Conservation (phyloP, 2,329 filamentous ascomycete species). For the Talaromyces sp. region DNA sequence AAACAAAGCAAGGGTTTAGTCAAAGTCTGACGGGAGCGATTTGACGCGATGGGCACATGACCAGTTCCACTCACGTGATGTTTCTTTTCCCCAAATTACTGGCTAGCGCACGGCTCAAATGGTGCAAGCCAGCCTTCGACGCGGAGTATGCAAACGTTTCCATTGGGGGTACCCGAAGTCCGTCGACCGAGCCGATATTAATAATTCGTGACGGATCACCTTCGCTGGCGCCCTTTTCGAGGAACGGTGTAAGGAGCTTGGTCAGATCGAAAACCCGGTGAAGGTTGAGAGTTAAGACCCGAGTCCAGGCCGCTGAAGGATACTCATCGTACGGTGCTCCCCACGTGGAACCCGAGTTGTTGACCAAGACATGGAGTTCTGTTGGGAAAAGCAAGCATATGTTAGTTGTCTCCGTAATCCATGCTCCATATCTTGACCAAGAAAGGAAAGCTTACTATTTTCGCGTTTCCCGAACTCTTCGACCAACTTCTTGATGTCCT, state of each 20-base stretch:
- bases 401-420: neutral
- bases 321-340: slow-evolving; percentile 58
- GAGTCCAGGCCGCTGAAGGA: slow-evolving; percentile 56
- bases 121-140: slow-evolving; percentile 53
- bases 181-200: slow-evolving; percentile 55
- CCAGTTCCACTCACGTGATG: slow-evolving; percentile 42
- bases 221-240: slow-evolving; percentile 46
- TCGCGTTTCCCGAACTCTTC: slow-evolving; percentile 48
- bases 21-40: neutral
- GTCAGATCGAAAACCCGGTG: slow-evolving; percentile 52
- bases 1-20: slow-evolving; percentile 37
- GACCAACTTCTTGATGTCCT: slow-evolving; percentile 48
- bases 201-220: slow-evolving; percentile 49
- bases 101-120: slow-evolving; percentile 51
- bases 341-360: slow-evolving; percentile 54
- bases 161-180: slow-evolving; percentile 50
- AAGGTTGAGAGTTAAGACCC: slow-evolving; percentile 54
- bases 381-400: slow-evolving; percentile 14
- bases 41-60: slow-evolving; percentile 27
- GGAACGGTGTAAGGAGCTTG: slow-evolving; percentile 46
- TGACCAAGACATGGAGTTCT: slow-evolving; percentile 50
- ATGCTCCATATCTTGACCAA: neutral
- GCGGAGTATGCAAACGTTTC: slow-evolving; percentile 54
- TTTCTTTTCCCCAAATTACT: slow-evolving; percentile 51
- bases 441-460: slow-evolving; percentile 53